Conservation (phyloP, 2,329 filamentous ascomycete genomes). For the Xylaria sp. region DNA sequence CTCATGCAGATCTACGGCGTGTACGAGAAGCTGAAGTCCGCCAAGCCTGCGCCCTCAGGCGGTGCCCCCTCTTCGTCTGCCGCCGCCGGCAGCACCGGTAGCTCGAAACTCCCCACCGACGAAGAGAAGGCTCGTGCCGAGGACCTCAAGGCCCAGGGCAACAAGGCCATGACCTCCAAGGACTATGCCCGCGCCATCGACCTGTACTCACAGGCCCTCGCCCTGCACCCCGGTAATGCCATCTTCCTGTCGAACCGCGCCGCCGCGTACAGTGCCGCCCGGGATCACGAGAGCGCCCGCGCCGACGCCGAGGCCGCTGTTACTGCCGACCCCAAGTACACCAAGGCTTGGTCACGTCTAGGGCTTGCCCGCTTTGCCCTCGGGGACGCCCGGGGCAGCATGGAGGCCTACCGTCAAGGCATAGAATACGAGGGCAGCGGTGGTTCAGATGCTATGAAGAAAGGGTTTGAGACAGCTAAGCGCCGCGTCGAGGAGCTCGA, state of each 20-base stretch:
- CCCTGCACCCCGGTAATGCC: conserved; percentile 83
- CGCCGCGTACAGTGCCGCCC: conserved; percentile 86
- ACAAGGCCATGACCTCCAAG: conserved; percentile 94
- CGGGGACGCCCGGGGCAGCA: conserved; percentile 88
- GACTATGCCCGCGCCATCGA: conserved; percentile 87
- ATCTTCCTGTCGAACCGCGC: conserved; percentile 99
- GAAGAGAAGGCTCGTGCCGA: conserved; percentile 84
- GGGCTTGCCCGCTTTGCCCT: conserved; percentile 92
- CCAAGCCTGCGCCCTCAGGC: conserved; percentile 49
- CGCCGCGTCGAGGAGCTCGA: conserved; percentile 85
- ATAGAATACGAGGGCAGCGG: conserved; percentile 95
- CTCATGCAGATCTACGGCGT: conserved; percentile 92
- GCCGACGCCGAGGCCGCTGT: conserved; percentile 93
- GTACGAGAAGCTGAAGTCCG: conserved; percentile 88
- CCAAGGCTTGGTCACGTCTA: conserved; percentile 95
- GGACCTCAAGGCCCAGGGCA: conserved; percentile 87
- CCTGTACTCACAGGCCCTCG: conserved; percentile 87
- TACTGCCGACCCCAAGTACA: conserved; percentile 88
- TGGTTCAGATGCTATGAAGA: conserved; percentile 96
- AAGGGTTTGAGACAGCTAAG: conserved; percentile 94
- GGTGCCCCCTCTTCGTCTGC: conserved; percentile 54
- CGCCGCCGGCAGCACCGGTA: conserved; percentile 54
- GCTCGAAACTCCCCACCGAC: conserved; percentile 55
- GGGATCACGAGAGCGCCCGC: conserved; percentile 85
- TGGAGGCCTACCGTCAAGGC: conserved; percentile 93